Evolutionary conservation across 169 alveolate species (phyloP).

Genomic region (Besnoitia besnoiti): DNA sequence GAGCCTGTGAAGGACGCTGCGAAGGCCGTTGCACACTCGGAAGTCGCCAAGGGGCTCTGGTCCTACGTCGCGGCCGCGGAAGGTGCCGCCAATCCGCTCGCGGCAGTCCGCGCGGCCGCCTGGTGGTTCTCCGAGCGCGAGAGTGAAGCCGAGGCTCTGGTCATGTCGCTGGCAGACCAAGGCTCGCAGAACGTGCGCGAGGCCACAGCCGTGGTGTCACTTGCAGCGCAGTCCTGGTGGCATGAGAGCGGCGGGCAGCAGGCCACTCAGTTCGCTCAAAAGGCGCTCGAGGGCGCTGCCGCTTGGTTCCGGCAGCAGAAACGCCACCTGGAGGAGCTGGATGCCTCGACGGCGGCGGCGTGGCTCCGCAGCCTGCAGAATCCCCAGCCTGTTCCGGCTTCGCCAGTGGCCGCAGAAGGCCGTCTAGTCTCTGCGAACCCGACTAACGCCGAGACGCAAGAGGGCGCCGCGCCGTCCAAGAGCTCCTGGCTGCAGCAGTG

Average conservation of each 20-base stretch:
- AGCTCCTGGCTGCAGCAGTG: not conserved
- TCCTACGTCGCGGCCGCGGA: too few relatives aligned
- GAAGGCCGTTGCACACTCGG: too few relatives aligned
- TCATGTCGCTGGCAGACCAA: not conserved
- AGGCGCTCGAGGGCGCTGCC: conserved; percentile 19
- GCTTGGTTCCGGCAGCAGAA: conserved; percentile 17
- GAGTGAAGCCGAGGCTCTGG: not conserved
- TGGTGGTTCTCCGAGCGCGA: conserved; percentile 9
- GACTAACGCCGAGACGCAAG: too few relatives aligned
- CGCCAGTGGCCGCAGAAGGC: not conserved
- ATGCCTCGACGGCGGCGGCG: not conserved
- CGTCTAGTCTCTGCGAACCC: not conserved
- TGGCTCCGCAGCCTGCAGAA: not conserved
- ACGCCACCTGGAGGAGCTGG: conserved; percentile 23
- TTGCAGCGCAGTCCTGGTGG: not conserved
- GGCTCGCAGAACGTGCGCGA: not conserved
- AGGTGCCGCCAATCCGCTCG: not conserved
- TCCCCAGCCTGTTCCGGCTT: not conserved
- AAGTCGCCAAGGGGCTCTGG: too few relatives aligned
- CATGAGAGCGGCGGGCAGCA: not conserved
- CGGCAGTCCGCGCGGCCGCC: conserved; percentile 51
- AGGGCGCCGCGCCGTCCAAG: too few relatives aligned
- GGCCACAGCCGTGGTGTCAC: not conserved
- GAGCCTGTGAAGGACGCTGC: too few relatives aligned
- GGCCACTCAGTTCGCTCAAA: conserved; percentile 20